phyloP scores from a whole-genome alignment of 2,329 filamentous ascomycete species.

The Trichoderma sp. region DNA sequence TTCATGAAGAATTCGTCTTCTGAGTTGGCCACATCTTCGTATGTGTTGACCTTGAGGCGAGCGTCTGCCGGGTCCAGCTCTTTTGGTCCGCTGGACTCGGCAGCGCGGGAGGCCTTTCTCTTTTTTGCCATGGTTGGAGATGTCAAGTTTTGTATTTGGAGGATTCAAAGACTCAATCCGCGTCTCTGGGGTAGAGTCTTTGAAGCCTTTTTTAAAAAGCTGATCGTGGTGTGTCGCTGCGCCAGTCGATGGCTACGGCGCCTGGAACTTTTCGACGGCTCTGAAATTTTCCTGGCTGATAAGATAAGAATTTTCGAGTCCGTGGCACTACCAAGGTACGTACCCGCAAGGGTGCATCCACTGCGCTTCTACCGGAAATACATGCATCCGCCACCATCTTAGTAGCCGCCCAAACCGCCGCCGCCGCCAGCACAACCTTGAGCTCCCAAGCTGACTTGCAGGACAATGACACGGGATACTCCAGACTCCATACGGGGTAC shows the following conservation, averaged over 20 bases:
- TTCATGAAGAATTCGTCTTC: conserved; percentile 92
- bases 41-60: conserved; percentile 62
- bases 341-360: not conserved
- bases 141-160: not conserved
- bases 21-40: conserved; percentile 85
- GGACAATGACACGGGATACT: not conserved
- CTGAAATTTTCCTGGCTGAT: conserved; percentile 26
- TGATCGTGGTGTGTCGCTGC: not conserved
- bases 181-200: not conserved
- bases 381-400: conserved; percentile 7
- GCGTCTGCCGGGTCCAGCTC: conserved; percentile 58
- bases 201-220: not conserved
- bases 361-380: conserved; percentile 6
- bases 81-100: conserved; percentile 49
- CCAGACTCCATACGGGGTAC: not conserved
- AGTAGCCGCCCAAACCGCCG: not conserved
- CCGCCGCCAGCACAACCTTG: not conserved
- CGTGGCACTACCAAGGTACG: not conserved
- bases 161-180: not conserved
- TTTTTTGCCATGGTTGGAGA: conserved; percentile 56
- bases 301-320: conserved; percentile 22
- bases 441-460: not conserved
- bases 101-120: conserved; percentile 63
- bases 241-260: not conserved
- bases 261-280: conserved; percentile 15